Base-by-base conservation (phyloP, 148 eudicot species). In the Rhododendron henanense region DNA sequence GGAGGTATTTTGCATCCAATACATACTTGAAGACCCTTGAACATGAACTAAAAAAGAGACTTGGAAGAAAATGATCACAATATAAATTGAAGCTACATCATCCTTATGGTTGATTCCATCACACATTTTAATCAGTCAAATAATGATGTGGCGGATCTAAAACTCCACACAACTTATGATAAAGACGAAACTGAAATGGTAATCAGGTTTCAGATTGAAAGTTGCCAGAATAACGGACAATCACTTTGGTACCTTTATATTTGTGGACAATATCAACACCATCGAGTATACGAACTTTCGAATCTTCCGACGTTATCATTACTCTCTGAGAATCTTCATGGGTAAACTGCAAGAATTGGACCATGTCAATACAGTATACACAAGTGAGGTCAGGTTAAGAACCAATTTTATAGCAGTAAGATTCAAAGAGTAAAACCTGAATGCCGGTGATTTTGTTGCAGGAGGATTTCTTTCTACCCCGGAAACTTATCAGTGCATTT, bases 281-380 rank as follows among this genome's bases (percentile, higher is more conserved):
- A 82, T 94, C 93, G 75, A 93, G 89, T 78, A 95, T 91, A 6
- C 93, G 93, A 83, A 93, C 83, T 88, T 92, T 94, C 50, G 94
- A 96, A 84, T 91, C 95, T 79, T 93, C 95, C 6, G 92, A 92
- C 37, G 92, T 91, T n/a, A 93, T 84, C 92, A 95, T 90, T 73
- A 92, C 88, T 81, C 84, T 91, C 79, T 83, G 89, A 41, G 95
- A 85, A 77, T 89, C 90, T 65, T 91, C 91, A 4, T 84, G 81
- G 19, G 87, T 81, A 86, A 96, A 93, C 96, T 96, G 95, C 85
- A 89, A 78, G 51, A 14, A 85, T 45, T 44, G 16, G 55, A 10
- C 69, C 39, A 63, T 67, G 57, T 89, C 35, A 90, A 87, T 73
- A 57, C 21, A 18, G 63, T 18, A 18, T 18, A 88, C 53, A 63